These are phyloP conservation scores for Penicillium glabrum DNA, from an alignment of 2,329 filamentous ascomycete genomes.

Conservation along the genomic window DNA sequence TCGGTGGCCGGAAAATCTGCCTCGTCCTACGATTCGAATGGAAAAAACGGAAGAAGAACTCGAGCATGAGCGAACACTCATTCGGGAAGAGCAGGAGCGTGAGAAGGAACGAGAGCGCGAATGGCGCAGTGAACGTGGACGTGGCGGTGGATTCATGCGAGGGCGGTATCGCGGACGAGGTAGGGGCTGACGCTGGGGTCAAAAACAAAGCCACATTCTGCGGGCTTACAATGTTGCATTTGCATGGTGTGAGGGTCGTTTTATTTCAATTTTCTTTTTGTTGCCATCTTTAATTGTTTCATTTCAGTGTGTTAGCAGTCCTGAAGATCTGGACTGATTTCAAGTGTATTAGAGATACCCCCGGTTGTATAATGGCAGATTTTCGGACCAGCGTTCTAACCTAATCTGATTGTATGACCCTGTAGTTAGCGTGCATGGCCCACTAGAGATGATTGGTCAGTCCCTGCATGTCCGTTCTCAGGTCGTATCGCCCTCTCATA, in stretches of 20 bases:
- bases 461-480: slow-evolving; percentile 7
- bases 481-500: not conserved
- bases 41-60: slow-evolving; percentile 73
- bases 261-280: not conserved
- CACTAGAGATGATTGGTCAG: not conserved
- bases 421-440: not conserved
- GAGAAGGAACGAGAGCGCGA: slow-evolving; percentile 56
- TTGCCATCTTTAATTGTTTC: not conserved
- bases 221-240: not conserved
- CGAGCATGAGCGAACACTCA: slow-evolving; percentile 55
- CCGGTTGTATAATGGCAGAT: not conserved
- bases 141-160: slow-evolving; percentile 46
- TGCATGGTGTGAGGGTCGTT: not conserved
- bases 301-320: not conserved
- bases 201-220: not conserved
- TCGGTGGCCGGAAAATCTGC: slow-evolving; percentile 68
- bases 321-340: not conserved
- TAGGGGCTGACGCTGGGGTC: slow-evolving; percentile 34
- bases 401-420: not conserved
- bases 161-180: slow-evolving; percentile 47
- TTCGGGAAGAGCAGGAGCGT: slow-evolving; percentile 61
- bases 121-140: slow-evolving; percentile 53
- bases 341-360: not conserved
- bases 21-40: slow-evolving; percentile 59
- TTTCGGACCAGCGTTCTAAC: not conserved